Percentiles rank a stretch among this genome's conserved stretches.
Conservation (phyloP, 1,284 basidiomycete species). For the Apiotrichum montevideense region DNA sequence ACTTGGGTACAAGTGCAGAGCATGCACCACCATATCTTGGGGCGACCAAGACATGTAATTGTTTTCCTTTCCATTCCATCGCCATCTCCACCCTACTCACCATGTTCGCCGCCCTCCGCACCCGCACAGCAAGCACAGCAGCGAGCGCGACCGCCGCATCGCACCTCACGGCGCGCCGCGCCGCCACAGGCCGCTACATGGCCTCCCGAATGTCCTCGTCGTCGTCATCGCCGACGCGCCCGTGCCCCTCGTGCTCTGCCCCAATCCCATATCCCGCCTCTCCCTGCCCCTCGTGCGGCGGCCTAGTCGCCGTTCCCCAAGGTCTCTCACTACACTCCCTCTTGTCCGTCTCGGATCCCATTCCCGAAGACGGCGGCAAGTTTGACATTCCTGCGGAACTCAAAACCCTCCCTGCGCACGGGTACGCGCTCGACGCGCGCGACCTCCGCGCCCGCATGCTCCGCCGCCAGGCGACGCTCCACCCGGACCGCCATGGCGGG, state of each 20-base stretch:
- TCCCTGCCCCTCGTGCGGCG: conserved; percentile 38
- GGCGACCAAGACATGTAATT: too few species aligned
- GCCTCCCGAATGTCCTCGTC: conserved; percentile 11
- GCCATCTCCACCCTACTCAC: background rate
- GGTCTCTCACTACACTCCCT: conserved; percentile 39
- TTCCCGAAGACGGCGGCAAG: conserved; percentile 3
- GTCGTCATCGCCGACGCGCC: conserved; percentile 15
- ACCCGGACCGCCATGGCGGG: conserved; percentile 39
- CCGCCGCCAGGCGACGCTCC: conserved; percentile 35
- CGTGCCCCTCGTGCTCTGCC: conserved; percentile 30
- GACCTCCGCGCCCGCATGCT: conserved; percentile 37
- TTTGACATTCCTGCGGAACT: conserved; percentile 32
- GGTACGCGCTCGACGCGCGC: conserved; percentile 33
- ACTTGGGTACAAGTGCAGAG: too few species aligned
- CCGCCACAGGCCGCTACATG: background rate
- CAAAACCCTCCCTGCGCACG: conserved; percentile 26
- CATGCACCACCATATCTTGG: too few species aligned
- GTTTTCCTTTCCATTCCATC: conserved; percentile 14
- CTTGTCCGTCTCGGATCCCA: conserved; percentile 28
- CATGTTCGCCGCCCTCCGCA: conserved; percentile 20
- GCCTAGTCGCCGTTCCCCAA: conserved; percentile 33
- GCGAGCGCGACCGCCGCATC: background rate
- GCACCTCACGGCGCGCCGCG: background rate
- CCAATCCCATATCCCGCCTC: conserved; percentile 30
- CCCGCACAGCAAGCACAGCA: background rate